Base-by-base conservation (phyloP, 495 filamentous ascomycete genomes). In the Chaetomium cochliodes region DNA sequence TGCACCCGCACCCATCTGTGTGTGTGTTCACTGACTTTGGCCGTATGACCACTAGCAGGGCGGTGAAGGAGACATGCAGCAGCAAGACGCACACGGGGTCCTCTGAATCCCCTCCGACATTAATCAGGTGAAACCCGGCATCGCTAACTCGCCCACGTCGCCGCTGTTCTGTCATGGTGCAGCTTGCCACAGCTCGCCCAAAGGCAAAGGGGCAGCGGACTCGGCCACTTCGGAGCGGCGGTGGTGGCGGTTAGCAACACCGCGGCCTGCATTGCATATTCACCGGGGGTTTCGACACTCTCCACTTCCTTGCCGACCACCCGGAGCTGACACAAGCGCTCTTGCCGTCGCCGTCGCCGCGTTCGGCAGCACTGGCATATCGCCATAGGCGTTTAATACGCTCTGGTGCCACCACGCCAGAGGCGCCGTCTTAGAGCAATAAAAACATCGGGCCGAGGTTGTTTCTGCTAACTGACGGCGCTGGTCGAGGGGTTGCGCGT, bases 381-480 rank as follows among this genome's bases (percentile, higher is more conserved):
- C 41, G 25, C 22, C n/a, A 7, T 46, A 23, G 16, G 20, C 16
- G 13, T 41, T 23, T 25, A 23, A 39, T 30, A 9, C 25, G 22
- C 23, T 52, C 28, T 52, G 53, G 47, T 60, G 52, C 65, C 62
- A 64, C 62, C 62, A 58, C 66, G 61, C 57, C 50, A 33, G 54
- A 55, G 55, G 55, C 55, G 55, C 16, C 53, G 20, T 67, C 20
- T 33, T 15, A n/a, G 20, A 15, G 16, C 51, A 6, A n/a, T 3
- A 41, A 22, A 25, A 16, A 3, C 53, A 11, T 16, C 54, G 54
- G 54, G 22, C 37, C 54, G 33, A 15, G 30, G 50, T 5, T 16
- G 13, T 28, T 18, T 53, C 15, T 53, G 22, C 47, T 13, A 22
- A n/a, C 7, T 22, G 8, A 22, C 50, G 25, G 15, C 16, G 25